phyloP scores from a whole-genome alignment of 2,329 filamentous ascomycete species.

The Parastagonospora avenae region DNA sequence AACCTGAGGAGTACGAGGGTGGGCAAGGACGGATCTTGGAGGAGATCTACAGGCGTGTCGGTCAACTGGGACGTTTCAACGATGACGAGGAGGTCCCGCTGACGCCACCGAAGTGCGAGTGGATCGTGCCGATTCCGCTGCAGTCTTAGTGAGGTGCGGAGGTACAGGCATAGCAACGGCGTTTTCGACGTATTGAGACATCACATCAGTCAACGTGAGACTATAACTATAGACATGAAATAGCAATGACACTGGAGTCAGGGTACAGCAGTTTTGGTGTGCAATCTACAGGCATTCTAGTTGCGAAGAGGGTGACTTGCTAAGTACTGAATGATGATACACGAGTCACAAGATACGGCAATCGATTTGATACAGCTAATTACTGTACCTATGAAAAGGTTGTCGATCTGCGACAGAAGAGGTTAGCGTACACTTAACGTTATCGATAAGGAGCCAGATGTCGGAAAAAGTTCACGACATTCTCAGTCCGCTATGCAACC shows the following conservation, averaged over 20 bases:
- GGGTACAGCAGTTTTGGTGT: no score
- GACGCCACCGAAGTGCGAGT: slow-evolving; percentile 78
- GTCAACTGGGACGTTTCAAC: slow-evolving; percentile 69
- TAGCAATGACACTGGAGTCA: background rate
- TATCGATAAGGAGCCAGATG: background rate
- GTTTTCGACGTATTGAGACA: background rate
- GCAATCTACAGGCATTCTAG: no score
- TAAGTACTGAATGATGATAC: no score
- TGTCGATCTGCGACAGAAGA: no score
- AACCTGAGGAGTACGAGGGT: slow-evolving; percentile 62
- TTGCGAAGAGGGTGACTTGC: no score
- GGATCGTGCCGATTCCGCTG: slow-evolving; percentile 38
- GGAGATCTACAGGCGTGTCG: slow-evolving; percentile 68
- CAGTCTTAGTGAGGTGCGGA: background rate
- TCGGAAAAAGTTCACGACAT: background rate
- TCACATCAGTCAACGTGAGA: background rate
- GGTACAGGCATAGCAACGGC: background rate
- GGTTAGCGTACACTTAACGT: background rate
- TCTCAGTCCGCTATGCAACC: background rate
- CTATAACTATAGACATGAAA: background rate
- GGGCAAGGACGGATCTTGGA: slow-evolving; percentile 59
- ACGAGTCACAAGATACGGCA: no score
- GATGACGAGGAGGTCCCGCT: slow-evolving; percentile 74
- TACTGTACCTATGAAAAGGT: no score
- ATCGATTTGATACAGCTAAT: no score